These are phyloP conservation scores for Vickermania ingenoplastis DNA, from an alignment of 208 protist genomes.

Conservation along the genomic window DNA sequence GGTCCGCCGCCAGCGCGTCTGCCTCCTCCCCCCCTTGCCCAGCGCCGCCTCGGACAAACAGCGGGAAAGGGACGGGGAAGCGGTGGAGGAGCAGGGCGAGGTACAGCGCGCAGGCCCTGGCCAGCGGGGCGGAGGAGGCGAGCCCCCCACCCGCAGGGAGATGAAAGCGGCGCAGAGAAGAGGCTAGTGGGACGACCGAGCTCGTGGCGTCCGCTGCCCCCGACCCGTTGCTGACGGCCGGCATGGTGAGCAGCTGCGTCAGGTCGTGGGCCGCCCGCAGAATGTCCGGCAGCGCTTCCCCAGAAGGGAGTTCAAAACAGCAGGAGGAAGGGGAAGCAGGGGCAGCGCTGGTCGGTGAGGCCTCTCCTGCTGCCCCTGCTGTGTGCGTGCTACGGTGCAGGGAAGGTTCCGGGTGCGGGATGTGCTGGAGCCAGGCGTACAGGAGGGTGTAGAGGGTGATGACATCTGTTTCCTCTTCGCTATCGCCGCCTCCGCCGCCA, in stretches of 20 bases:
- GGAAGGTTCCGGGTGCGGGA: background rate
- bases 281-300: background rate
- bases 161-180: constrained; percentile 39
- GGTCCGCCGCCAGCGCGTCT: too few relatives aligned
- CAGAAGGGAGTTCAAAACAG: background rate
- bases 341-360: background rate
- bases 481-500: constrained; percentile 5
- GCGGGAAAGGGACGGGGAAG: constrained; percentile 56
- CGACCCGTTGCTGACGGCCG: background rate
- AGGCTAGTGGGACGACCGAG: constrained; percentile 16
- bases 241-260: background rate
- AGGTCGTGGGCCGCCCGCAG: background rate
- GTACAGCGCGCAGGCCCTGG: constrained; percentile 47
- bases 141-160: constrained; percentile 25
- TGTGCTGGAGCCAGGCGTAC: background rate
- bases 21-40: too few relatives aligned
- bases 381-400: background rate
- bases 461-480: background rate
- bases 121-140: constrained; percentile 9
- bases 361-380: background rate
- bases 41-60: constrained; percentile 32
- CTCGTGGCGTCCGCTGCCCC: background rate
- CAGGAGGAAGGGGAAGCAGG: background rate
- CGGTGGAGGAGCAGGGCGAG: constrained; percentile 60
- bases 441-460: background rate